These are phyloP conservation scores for Didymella exigua DNA, from an alignment of 2,329 filamentous ascomycete species.

Conservation along the genomic window DNA sequence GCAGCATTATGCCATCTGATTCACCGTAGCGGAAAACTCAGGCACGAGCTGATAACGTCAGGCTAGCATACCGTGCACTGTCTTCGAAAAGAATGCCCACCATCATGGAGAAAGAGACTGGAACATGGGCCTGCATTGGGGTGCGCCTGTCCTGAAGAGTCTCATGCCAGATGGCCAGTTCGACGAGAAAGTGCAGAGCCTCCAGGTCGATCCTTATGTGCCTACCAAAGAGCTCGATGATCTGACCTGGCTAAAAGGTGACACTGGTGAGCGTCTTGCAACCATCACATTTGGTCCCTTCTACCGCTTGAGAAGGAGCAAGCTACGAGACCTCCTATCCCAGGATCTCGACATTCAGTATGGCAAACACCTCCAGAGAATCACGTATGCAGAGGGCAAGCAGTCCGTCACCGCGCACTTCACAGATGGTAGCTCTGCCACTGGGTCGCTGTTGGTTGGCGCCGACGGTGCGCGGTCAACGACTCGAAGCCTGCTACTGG, in stretches of 20 bases:
- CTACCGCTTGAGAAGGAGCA: constrained; percentile 45
- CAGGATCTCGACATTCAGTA: constrained; percentile 42
- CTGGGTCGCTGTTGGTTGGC: constrained; percentile 44
- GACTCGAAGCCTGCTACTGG: constrained; percentile 38
- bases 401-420: constrained; percentile 45
- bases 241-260: constrained; percentile 42
- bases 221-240: constrained; percentile 45
- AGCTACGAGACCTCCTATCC: constrained; percentile 41
- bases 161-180: constrained; percentile 60
- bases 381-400: constrained; percentile 43
- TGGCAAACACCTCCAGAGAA: constrained; percentile 47
- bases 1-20: constrained; percentile 6
- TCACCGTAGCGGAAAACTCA: not conserved
- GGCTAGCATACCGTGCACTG: constrained; percentile 52
- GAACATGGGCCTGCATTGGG: constrained; percentile 70
- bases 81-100: constrained; percentile 62
- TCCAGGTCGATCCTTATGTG: constrained; percentile 58
- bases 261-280: constrained; percentile 45
- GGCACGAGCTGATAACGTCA: constrained; percentile 22
- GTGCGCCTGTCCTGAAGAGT: constrained; percentile 57
- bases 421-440: constrained; percentile 37
- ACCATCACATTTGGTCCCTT: constrained; percentile 43
- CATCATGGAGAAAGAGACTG: constrained; percentile 60
- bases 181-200: constrained; percentile 56
- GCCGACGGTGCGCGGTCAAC: constrained; percentile 46